phyloP scores from a whole-genome alignment of 371 early-diverging fungal species.

The Batkoa obscura region DNA sequence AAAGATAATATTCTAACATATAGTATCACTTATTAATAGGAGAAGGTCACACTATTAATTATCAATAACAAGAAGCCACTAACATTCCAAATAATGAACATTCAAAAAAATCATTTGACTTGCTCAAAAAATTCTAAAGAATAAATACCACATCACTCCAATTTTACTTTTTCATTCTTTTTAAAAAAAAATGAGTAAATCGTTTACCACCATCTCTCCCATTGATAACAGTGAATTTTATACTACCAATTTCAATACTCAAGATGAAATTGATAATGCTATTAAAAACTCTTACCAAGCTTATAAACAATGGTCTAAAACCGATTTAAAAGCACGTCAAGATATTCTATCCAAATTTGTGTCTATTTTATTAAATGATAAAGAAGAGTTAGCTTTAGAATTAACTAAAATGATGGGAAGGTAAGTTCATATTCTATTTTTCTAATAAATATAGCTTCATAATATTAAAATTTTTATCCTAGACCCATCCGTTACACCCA shows the following conservation, averaged over 20 bases:
- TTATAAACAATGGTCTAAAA: constrained; percentile 28
- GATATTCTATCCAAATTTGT: constrained; percentile 30
- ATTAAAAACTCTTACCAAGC: constrained; percentile 21
- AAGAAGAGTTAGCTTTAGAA: constrained; percentile 35
- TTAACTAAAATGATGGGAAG: constrained; percentile 50
- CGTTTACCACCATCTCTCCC: constrained; percentile 8
- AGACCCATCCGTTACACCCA: constrained; percentile 48
- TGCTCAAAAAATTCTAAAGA: too few relatives aligned
- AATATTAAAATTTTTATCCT: not conserved
- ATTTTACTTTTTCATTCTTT: too few relatives aligned
- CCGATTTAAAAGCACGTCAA: constrained; percentile 30
- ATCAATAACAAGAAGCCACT: too few relatives aligned
- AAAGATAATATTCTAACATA: too few relatives aligned
- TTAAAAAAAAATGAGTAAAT: not conserved
- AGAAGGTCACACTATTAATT: too few relatives aligned
- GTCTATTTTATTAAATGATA: constrained; percentile 27
- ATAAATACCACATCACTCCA: too few relatives aligned
- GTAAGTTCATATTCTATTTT: too few relatives aligned
- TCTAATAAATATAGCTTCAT: not conserved
- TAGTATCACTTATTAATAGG: too few relatives aligned
- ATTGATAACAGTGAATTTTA: not conserved
- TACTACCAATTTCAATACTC: constrained; percentile 12
- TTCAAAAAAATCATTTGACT: too few relatives aligned
- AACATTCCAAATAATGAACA: too few relatives aligned
- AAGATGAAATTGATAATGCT: constrained; percentile 20